Evolutionary conservation across 306 rosid species (phyloP).

Genomic region (Macrotyloma uniflorum): DNA sequence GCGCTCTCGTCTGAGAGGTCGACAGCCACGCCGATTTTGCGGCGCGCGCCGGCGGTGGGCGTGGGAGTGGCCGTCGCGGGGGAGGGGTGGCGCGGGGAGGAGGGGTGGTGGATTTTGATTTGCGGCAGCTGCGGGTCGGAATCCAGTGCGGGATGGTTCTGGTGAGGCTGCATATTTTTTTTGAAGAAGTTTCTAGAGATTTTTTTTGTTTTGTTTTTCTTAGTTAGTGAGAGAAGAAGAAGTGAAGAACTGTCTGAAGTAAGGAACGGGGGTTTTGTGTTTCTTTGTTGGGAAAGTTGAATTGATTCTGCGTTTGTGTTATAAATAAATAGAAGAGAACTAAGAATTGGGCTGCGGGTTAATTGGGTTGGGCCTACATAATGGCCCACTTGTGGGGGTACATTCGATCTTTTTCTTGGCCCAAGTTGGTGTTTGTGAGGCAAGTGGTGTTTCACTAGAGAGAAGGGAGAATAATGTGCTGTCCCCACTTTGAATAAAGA

Average conservation of each 20-base stretch:
- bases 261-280: neutral
- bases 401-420: neutral
- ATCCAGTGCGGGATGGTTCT: conserved; percentile 47
- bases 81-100: conserved; percentile 76
- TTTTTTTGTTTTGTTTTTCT: neutral
- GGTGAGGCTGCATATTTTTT: conserved; percentile 48
- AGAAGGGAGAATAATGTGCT: too few relatives aligned
- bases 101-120: conserved; percentile 89
- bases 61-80: conserved; percentile 71
- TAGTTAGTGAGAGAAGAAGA: neutral
- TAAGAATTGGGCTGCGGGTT: conserved; percentile 18
- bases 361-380: neutral
- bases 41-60: conserved; percentile 96
- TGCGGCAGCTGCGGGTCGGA: conserved; percentile 84
- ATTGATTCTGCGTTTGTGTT: neutral
- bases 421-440: neutral
- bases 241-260: neutral
- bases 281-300: neutral
- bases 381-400: neutral
- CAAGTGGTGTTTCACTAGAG: too few relatives aligned
- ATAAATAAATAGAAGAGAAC: neutral
- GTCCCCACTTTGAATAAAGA: too few relatives aligned
- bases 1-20: conserved; percentile 98
- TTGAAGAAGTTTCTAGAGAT: conserved; percentile 35
- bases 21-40: conserved; percentile 92